phyloP scores from a whole-genome alignment of 129 eudicot species.

The Smallanthus sonchifolius region DNA sequence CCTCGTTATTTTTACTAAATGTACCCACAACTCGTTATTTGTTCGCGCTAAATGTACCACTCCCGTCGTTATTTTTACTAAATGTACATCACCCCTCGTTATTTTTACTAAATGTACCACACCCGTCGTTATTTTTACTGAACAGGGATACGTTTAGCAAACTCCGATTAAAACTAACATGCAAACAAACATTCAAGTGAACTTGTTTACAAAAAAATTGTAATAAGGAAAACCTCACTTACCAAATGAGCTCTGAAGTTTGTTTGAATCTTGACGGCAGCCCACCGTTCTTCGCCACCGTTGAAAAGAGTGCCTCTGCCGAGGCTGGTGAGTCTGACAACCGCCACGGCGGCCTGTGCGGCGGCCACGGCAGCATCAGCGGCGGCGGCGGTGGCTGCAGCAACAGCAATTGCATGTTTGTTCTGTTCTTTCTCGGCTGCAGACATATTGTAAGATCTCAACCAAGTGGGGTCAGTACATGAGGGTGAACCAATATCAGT shows the following conservation, averaged over 20 bases:
- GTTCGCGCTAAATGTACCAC: no score
- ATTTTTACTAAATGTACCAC: no score
- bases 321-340: slow-evolving; percentile 75
- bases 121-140: no score
- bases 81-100: no score
- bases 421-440: slow-evolving; percentile 58
- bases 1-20: no score
- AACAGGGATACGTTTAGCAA: no score
- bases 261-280: slow-evolving; percentile 85
- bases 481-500: slow-evolving; percentile 12
- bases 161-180: slow-evolving; percentile 19
- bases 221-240: not conserved
- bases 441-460: slow-evolving; percentile 41
- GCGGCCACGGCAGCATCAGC: slow-evolving; percentile 95
- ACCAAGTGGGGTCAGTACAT: slow-evolving; percentile 37
- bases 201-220: not conserved
- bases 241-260: slow-evolving; percentile 83
- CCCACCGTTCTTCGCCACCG: slow-evolving; percentile 53
- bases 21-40: no score
- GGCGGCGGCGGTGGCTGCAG: slow-evolving; percentile 85
- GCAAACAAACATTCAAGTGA: slow-evolving; percentile 12
- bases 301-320: slow-evolving; percentile 44
- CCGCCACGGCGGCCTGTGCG: slow-evolving; percentile 89
- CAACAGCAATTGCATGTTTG: slow-evolving; percentile 91
- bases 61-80: no score